Base-by-base conservation (phyloP, 768 basidiomycete genomes). In the Lentinula boryana region DNA sequence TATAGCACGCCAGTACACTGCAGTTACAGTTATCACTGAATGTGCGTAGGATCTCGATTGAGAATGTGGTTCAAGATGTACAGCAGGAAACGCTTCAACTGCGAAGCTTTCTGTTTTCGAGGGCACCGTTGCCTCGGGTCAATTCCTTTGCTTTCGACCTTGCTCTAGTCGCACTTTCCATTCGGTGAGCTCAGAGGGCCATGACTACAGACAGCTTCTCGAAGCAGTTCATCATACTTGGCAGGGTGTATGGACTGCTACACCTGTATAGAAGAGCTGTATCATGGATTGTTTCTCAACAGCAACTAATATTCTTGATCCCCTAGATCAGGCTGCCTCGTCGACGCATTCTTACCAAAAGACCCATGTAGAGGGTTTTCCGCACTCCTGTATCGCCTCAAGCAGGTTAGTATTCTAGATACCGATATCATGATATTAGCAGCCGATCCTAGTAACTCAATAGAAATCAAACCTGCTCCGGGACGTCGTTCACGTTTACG, bases 241-340 rank as follows among this genome's bases (percentile, higher is more conserved):
- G 2, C 36, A 38, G 6, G 48, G 33, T 43, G 48, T 49, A 58
- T 40, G 8, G 16, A 23, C 27, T 23, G n/a, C n/a, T 46, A 46
- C 21, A 7, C 21, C 44, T 9, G 44, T 46, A 6, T 23, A 21
- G 48, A 10, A 21, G 5, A 7, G 27, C 48, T 49, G 9, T 23
- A 7, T 31, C 21, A 21, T 27, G 21, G 15, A 21, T n/a, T 5
- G n/a, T 31, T 15, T 27, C 18, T 27, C 48, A 2, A 43, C 41
- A 10, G 9, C 27, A 8, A 13, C 48, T 52, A 32, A 31, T 40
- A 38, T 15, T 23, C 0, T 6, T 13, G 0, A 13, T 54, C 33
- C 5, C 13, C 32, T 63, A 81, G 85, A 41, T 70, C 75, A 32
- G 80, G 75, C 21, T 84, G 81, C 67, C 73, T 87, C 3, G 76